Conservation (phyloP, 2,329 filamentous ascomycete species). For the Aureobasidium sp. region DNA sequence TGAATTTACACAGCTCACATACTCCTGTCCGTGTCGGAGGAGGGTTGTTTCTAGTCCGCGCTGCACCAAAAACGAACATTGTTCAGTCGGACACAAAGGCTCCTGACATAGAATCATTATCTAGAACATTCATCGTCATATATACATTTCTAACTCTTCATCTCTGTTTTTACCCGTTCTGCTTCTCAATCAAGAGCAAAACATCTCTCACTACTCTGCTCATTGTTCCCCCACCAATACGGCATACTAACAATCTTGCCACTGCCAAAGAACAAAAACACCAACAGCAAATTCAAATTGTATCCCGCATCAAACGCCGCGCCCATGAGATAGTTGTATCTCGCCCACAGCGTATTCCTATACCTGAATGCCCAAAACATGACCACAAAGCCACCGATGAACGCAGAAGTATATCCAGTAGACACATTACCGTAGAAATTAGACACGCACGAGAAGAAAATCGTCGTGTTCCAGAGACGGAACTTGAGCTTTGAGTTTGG, state of each 20-base stretch:
- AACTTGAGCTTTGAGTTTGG: conserved; percentile 48
- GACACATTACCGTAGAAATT: conserved; percentile 56
- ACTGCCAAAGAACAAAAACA: conserved; percentile 38
- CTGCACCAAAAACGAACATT: too few relatives aligned
- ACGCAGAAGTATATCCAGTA: conserved; percentile 48
- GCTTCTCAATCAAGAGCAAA: conserved; percentile 31
- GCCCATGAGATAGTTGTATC: conserved; percentile 39
- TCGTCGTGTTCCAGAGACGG: conserved; percentile 55
- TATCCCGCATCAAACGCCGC: conserved; percentile 40
- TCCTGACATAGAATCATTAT: not conserved
- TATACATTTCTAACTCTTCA: not conserved
- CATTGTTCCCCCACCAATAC: conserved; percentile 59
- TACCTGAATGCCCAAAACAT: conserved; percentile 44
- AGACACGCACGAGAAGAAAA: conserved; percentile 52
- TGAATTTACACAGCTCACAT: too few relatives aligned
- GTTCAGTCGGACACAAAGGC: too few relatives aligned
- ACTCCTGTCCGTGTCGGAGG: too few relatives aligned
- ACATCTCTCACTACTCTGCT: conserved; percentile 49
- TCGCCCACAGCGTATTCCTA: conserved; percentile 36
- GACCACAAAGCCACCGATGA: conserved; percentile 41
- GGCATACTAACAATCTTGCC: conserved; percentile 50
- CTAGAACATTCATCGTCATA: not conserved
- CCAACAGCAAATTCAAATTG: conserved; percentile 54
- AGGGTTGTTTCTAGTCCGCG: too few relatives aligned
- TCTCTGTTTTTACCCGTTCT: too few relatives aligned